phyloP scores from a whole-genome alignment of 2,329 filamentous ascomycete genomes.

The Magnaporthiopsis incrustans region DNA sequence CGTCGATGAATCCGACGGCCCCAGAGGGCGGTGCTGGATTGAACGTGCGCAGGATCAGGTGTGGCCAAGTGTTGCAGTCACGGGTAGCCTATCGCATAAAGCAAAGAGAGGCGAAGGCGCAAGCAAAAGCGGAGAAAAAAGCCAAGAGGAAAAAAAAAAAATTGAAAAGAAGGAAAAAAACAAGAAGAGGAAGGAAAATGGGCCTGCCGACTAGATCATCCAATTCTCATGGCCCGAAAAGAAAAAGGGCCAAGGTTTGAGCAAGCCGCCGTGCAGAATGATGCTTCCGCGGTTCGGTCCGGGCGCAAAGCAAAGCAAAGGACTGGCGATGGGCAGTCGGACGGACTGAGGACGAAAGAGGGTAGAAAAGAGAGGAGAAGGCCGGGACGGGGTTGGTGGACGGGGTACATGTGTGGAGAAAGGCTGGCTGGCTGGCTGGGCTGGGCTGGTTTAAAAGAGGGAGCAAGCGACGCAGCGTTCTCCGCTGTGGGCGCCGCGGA shows the following conservation, averaged over 20 bases:
- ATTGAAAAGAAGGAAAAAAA: neutral
- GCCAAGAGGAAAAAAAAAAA: neutral
- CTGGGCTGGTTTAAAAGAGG: neutral
- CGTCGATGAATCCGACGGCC: constrained; percentile 1
- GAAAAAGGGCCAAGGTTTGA: neutral
- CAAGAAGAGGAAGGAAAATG: neutral
- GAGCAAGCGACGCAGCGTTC: neutral
- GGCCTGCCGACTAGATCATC: neutral
- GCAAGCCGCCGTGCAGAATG: neutral
- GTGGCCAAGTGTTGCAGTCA: neutral
- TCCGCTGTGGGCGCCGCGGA: neutral
- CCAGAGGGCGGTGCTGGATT: neutral
- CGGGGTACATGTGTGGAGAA: neutral
- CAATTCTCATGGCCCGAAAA: neutral
- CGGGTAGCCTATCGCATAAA: neutral
- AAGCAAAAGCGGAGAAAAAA: neutral
- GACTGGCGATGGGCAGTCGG: neutral
- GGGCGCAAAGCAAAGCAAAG: neutral
- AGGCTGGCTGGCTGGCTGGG: neutral
- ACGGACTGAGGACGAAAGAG: neutral
- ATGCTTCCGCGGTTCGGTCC: neutral
- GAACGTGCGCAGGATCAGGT: neutral
- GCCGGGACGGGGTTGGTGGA: neutral
- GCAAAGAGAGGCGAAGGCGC: neutral
- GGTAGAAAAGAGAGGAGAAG: neutral